A percentile compares a stretch with the other conserved stretches of the same genome.
These are phyloP conservation scores for Coemansia sp. DNA, from an alignment of 371 early-diverging fungal species.

Conservation along the genomic window DNA sequence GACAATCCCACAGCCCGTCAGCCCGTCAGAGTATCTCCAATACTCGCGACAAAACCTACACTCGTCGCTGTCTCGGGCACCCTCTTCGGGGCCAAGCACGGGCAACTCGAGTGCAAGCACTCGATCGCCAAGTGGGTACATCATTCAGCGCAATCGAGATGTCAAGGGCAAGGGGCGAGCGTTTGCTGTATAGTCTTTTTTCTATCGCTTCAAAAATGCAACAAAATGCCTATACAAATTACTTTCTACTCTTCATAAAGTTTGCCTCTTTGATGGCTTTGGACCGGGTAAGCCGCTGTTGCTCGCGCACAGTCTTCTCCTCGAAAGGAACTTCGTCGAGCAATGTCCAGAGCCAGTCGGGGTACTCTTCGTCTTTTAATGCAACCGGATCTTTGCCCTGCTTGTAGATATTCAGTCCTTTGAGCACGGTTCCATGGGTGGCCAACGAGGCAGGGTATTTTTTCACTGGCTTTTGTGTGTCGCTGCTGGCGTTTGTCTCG, in stretches of 20 bases:
- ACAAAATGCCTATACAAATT: slow-evolving; percentile 8
- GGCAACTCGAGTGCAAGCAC: neutral
- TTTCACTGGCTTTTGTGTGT: neutral
- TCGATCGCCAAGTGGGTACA: neutral
- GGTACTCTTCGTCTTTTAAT: slow-evolving; percentile 81
- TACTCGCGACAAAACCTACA: slow-evolving; percentile 42
- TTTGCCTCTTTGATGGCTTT: slow-evolving; percentile 70
- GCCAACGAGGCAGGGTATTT: slow-evolving; percentile 56
- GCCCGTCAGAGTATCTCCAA: slow-evolving; percentile 45
- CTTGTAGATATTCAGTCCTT: slow-evolving; percentile 81
- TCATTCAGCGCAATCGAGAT: slow-evolving; percentile 7
- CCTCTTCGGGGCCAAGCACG: neutral
- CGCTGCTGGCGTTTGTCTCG: neutral
- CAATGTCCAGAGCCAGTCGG: slow-evolving; percentile 90
- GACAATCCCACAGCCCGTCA: slow-evolving; percentile 37
- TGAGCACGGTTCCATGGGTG: slow-evolving; percentile 76
- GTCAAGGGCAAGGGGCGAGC: slow-evolving; percentile 42
- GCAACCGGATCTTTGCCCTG: slow-evolving; percentile 86
- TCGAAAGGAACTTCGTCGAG: slow-evolving; percentile 61
- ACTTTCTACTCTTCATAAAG: slow-evolving; percentile 78
- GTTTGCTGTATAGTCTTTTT: slow-evolving; percentile 18
- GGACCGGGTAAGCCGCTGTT: slow-evolving; percentile 66
- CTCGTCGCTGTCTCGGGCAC: slow-evolving; percentile 3
- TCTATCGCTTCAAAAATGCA: neutral
- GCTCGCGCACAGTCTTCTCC: slow-evolving; percentile 60